Conservation (phyloP, 108 stramenopile genomes). For the Discostella stelligeroides region DNA sequence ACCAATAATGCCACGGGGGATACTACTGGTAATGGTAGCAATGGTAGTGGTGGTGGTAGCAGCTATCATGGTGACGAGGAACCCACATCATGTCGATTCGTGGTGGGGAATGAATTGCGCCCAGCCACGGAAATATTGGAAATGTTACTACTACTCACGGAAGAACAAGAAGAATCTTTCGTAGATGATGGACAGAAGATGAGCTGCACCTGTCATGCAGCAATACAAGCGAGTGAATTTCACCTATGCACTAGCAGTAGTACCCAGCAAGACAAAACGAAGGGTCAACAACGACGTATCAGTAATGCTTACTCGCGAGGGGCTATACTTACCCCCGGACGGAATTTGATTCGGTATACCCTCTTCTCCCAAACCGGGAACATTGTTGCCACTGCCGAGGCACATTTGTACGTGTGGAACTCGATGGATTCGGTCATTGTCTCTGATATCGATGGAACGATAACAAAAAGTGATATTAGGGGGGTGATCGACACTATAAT, state of each 20-base stretch:
- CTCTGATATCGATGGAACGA: constrained; percentile 84
- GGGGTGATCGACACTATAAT: too few species aligned
- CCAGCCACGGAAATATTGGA: constrained; percentile 29
- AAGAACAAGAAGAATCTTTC: too few species aligned
- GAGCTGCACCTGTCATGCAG: too few species aligned
- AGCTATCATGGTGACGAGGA: background rate
- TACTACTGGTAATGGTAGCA: background rate
- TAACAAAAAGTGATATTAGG: constrained; percentile 75
- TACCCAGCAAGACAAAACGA: background rate
- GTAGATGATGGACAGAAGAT: too few species aligned
- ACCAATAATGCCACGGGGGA: background rate
- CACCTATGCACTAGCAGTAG: background rate
- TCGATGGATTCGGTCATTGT: constrained; percentile 60
- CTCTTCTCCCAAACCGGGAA: constrained; percentile 7
- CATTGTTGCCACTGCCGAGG: constrained; percentile 52
- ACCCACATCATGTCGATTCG: constrained; percentile 35
- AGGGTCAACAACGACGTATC: background rate
- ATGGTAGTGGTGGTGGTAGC: background rate
- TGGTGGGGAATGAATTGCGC: constrained; percentile 34
- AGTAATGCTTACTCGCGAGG: background rate
- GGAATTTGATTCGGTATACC: constrained; percentile 47
- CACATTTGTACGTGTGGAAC: constrained; percentile 71
- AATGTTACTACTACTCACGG: too few species aligned
- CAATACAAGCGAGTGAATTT: constrained; percentile 8
- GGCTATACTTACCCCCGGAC: constrained; percentile 31